Evolutionary conservation across 805 yeast species (phyloP).

Genomic region (Spathaspora hagerdaliae): DNA sequence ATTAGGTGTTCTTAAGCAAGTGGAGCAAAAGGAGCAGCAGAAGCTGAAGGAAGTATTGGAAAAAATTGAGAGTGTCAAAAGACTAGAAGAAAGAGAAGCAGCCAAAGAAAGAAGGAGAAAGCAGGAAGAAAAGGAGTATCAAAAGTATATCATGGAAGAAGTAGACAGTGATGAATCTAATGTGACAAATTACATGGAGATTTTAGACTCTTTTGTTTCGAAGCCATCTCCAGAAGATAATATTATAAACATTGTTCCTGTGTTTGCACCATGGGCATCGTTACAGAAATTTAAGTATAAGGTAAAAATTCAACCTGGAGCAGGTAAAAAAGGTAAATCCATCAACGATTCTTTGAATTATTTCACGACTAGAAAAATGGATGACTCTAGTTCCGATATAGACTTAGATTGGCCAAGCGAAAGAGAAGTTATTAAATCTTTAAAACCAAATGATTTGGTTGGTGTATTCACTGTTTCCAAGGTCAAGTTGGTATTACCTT

Average conservation of each 20-base stretch:
- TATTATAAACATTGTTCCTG: slow-evolving; percentile 66
- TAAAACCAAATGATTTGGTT: slow-evolving; percentile 65
- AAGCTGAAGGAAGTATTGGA: slow-evolving; percentile 12
- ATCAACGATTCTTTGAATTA: slow-evolving; percentile 62
- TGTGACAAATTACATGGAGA: slow-evolving; percentile 33
- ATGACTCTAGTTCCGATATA: slow-evolving; percentile 37
- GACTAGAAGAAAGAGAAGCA: slow-evolving; percentile 26
- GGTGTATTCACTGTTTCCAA: slow-evolving; percentile 69
- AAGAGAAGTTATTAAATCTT: slow-evolving; percentile 48
- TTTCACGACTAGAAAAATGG: slow-evolving; percentile 49
- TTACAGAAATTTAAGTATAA: slow-evolving; percentile 72
- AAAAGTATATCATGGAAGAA: slow-evolving; percentile 37
- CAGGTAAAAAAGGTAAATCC: slow-evolving; percentile 84
- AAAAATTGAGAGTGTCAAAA: slow-evolving; percentile 18
- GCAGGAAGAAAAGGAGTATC: slow-evolving; percentile 42
- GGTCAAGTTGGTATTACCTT: slow-evolving; percentile 60
- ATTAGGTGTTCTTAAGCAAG: slow-evolving; percentile 75
- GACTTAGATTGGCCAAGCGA: slow-evolving; percentile 72
- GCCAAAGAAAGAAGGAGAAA: slow-evolving; percentile 41
- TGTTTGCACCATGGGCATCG: slow-evolving; percentile 92
- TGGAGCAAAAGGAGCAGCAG: slow-evolving; percentile 24
- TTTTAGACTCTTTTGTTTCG: slow-evolving; percentile 41
- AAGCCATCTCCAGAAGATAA: slow-evolving; percentile 49
- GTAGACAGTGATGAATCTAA: slow-evolving; percentile 28
- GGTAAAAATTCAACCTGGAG: slow-evolving; percentile 76